A percentile compares a stretch with the other conserved stretches of the same genome.
phyloP scores from a whole-genome alignment of 2,329 filamentous ascomycete species.

The Scortechinia acanthostroma region DNA sequence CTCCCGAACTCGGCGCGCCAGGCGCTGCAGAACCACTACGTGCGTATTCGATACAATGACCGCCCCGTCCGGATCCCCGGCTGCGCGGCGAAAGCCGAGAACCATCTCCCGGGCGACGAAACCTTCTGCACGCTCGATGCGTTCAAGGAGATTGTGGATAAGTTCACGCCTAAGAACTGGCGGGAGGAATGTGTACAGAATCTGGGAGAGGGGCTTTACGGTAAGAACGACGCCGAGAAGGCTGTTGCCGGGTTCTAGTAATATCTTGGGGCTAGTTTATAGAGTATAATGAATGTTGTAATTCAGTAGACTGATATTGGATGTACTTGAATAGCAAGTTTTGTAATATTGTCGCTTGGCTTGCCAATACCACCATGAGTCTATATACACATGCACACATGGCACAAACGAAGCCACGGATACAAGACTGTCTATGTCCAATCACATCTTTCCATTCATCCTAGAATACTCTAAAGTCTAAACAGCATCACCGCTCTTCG shows the following conservation, averaged over 20 bases:
- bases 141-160: conserved; percentile 4
- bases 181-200: conserved; percentile 3
- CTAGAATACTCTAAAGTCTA: background rate
- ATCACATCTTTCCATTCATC: no score
- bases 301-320: background rate
- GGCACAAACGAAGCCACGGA: no score
- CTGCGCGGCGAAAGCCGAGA: background rate
- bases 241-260: background rate
- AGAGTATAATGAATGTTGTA: no score
- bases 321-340: background rate
- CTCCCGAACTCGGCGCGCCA: background rate
- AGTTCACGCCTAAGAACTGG: conserved; percentile 4
- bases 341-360: background rate
- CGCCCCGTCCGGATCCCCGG: background rate
- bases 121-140: conserved; percentile 4
- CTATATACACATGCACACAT: background rate
- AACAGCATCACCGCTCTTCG: background rate
- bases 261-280: no score
- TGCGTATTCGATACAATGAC: conserved; percentile 3
- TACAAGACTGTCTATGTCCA: background rate
- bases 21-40: background rate
- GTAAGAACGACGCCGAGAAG: background rate
- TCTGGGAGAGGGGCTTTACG: conserved; percentile 1
- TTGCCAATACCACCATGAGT: background rate
- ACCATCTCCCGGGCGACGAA: conserved; percentile 1